Evolutionary conservation across 2,329 filamentous ascomycete species (phyloP).

Genomic region (Fusarium cyanostomum): DNA sequence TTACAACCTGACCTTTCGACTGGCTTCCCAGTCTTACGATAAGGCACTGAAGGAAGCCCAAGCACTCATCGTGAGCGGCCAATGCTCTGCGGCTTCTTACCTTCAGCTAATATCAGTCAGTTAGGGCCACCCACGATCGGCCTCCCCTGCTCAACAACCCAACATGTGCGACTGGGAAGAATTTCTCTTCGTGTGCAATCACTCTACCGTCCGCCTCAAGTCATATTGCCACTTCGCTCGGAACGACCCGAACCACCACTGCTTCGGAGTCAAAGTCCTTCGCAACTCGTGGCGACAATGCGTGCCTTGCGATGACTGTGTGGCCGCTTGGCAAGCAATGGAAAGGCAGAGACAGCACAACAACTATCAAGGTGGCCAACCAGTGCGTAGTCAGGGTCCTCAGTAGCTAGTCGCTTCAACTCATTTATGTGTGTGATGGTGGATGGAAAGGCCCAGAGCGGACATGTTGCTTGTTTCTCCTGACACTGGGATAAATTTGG

Average conservation of each 20-base stretch:
- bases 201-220: slow-evolving; percentile 67
- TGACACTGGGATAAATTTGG: not conserved
- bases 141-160: not conserved
- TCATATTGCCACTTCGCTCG: slow-evolving; percentile 80
- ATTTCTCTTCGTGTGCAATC: slow-evolving; percentile 72
- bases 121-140: not conserved
- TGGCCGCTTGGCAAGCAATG: slow-evolving; percentile 21
- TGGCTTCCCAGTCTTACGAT: not conserved
- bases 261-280: slow-evolving; percentile 73
- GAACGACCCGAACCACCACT: slow-evolving; percentile 75
- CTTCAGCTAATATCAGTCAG: not conserved
- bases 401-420: not conserved
- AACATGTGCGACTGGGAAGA: slow-evolving; percentile 78
- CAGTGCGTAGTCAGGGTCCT: not conserved
- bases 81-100: not conserved
- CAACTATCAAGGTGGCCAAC: not conserved
- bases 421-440: too few species aligned
- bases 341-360: slow-evolving; percentile 12
- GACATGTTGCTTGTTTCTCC: not conserved
- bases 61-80: slow-evolving; percentile 2
- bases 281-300: slow-evolving; percentile 67
- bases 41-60: not conserved
- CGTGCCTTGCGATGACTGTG: slow-evolving; percentile 62
- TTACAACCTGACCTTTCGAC: not conserved
- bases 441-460: not conserved